Evolutionary conservation across 2,329 filamentous ascomycete species (phyloP), one percentile per base, ranked within the genome.

Genomic region (Xylariaceae sp.): DNA sequence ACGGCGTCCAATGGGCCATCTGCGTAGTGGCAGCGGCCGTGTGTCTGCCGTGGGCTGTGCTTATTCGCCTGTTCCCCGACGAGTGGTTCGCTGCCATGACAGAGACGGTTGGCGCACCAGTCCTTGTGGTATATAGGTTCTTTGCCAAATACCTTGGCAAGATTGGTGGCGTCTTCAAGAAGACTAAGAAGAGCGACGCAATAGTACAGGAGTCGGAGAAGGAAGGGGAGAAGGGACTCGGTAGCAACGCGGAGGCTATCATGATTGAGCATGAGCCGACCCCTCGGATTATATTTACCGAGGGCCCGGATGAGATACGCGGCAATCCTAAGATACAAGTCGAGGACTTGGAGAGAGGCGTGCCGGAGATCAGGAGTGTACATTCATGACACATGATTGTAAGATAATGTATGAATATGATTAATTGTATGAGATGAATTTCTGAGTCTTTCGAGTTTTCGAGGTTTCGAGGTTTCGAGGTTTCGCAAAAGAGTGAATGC

Each of bases 1-100:
- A 74, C 50, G 79, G 77, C 1, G 62, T 67, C 1, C 79, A 82
- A 64, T 83, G 80, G 80, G 79, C 73, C 11, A 76, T 80, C 51
- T 80, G 73, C 30, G 43, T 81, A n/a, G 66, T 79, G 19, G 61
- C 77, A 2, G 78, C 75, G 1, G 69, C 74, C 1, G 56, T 81
- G 0, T 80, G 73, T 27, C 66, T 81, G 7, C 79, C 79, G 0
- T 75, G 77, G 70, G 79, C 75, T 31, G 64, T 77, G 31, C 65
- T 74, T 37, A 71, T 82, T 50, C 70, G 79, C 6, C 66, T 77
- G 1, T 75, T 82, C 53, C 79, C 79, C 1, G 79, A 82, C 60
- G 55, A 55, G 3, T 69, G 68, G 67, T 74, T 73, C 51, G 71
- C 64, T 29, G 62, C 51, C 26, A 65, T 70, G 9, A 66, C 65